Base-by-base conservation (phyloP, 768 basidiomycete genomes). In the Xerocomellus chrysenteron region DNA sequence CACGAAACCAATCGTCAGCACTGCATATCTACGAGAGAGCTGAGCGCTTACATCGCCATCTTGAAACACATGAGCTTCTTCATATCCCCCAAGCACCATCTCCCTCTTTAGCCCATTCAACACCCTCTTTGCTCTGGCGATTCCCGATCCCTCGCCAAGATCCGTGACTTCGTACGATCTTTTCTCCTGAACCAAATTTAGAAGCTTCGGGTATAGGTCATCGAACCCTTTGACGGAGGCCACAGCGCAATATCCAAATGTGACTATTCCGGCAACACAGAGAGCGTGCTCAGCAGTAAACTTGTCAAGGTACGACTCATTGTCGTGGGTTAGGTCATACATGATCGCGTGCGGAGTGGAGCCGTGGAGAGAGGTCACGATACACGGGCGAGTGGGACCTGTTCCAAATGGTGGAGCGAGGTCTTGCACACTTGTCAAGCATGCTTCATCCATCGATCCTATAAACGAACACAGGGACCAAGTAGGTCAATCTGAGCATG, bases 181-280 rank as follows among this genome's bases (percentile, higher is more conserved):
- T 66, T 83, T 86, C 70, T 99, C 97, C 14, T 76, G 78, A 11
- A 98, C 97, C 47, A 99, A 77, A 68, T 97, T 83, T 36, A 99
- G 73, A n/a, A 96, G 73, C 69, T 94, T 96, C 4, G 96, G 96
- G 68, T 98, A 98, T 21, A 99, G 73, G 63, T 99, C 97, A 65
- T 99, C 97, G 67, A 96, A 97, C 19, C 96, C 97, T 72, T 98
- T 97, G 62, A 94, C 94, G 16, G 92, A 94, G 2, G 94, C 97
- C 54, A 92, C 82, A 5, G 90, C 97, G 24, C 85, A 90, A 64
- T 84, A 85, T 36, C 90, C 89, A 74, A 98, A 98, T 0, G 95
- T 84, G 17, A 90, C 89, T n/a, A 98, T 78, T 21, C 93, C 92
- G 3, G 92, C 97, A 0, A 92, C 94, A 9, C 93, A 88, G n/a